A percentile compares a stretch with the other conserved stretches of the same genome.
Conservation (phyloP, 2,329 filamentous ascomycete genomes). For the Fusarium azukiicola region DNA sequence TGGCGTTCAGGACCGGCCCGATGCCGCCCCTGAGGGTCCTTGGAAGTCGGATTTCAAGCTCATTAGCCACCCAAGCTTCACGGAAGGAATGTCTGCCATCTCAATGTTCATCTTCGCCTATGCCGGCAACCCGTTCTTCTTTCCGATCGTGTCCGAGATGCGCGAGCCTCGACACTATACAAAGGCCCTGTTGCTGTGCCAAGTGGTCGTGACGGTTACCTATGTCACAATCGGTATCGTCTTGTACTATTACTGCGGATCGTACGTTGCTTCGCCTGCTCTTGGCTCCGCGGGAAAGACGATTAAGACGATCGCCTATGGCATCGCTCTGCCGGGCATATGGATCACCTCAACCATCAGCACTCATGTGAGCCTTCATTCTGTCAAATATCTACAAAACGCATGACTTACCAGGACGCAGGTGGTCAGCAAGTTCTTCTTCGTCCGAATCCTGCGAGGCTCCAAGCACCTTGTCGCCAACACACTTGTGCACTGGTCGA, state of each 20-base stretch:
- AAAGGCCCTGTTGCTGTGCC: conserved; percentile 53
- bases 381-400: background rate
- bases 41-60: conserved; percentile 57
- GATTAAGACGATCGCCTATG: conserved; percentile 69
- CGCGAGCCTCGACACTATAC: conserved; percentile 55
- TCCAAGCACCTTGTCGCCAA: conserved; percentile 56
- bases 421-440: conserved; percentile 55
- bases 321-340: conserved; percentile 59
- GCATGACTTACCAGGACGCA: background rate
- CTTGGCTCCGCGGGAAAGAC: conserved; percentile 67
- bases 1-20: conserved; percentile 55
- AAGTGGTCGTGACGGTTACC: conserved; percentile 54
- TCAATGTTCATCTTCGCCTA: conserved; percentile 62
- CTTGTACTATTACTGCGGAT: conserved; percentile 70
- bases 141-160: conserved; percentile 60
- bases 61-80: conserved; percentile 55
- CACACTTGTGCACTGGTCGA: conserved; percentile 53
- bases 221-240: conserved; percentile 61
- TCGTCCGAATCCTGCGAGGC: conserved; percentile 55
- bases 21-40: conserved; percentile 46
- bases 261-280: conserved; percentile 69
- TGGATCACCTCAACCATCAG: conserved; percentile 53
- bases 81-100: conserved; percentile 55
- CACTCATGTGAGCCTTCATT: conserved; percentile 39
- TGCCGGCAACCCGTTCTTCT: conserved; percentile 61